These are phyloP conservation scores for Candida coleopterorum DNA, from an alignment of 805 yeast genomes.

Conservation along the genomic window DNA sequence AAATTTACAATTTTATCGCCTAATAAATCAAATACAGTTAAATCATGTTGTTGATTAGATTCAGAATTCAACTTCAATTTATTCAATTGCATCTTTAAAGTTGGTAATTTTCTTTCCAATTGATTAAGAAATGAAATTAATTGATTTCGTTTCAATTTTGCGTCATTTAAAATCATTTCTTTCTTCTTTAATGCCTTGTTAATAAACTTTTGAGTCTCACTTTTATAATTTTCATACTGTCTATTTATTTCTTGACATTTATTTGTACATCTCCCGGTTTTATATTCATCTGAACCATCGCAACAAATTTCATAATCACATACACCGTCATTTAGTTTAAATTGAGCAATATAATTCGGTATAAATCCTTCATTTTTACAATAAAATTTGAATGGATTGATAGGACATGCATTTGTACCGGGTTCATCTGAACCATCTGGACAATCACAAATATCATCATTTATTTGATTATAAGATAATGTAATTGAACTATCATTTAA, in stretches of 20 bases:
- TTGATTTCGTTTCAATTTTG: conserved; percentile 13
- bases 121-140: conserved; percentile 11
- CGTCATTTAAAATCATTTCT: conserved; percentile 18
- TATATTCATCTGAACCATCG: conserved; percentile 88
- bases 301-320: conserved; percentile 90
- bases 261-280: conserved; percentile 45
- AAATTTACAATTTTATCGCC: conserved; percentile 13
- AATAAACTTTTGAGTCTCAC: conserved; percentile 12
- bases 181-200: conserved; percentile 25
- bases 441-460: conserved; percentile 92
- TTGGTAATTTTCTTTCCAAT: conserved; percentile 1
- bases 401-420: conserved; percentile 79
- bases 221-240: conserved; percentile 23
- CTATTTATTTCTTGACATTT: conserved; percentile 48
- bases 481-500: conserved; percentile 60
- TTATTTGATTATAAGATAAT: conserved; percentile 58
- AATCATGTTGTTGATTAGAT: conserved; percentile 6
- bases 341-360: conserved; percentile 58
- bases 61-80: conserved; percentile 6
- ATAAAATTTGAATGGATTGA: conserved; percentile 42
- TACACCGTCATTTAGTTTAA: conserved; percentile 78
- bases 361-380: conserved; percentile 74
- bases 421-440: conserved; percentile 98
- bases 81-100: conserved; percentile 1
- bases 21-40: conserved; percentile 15